phyloP scores from a whole-genome alignment of 495 filamentous ascomycete species.

The Penicillium atrosanguineum region DNA sequence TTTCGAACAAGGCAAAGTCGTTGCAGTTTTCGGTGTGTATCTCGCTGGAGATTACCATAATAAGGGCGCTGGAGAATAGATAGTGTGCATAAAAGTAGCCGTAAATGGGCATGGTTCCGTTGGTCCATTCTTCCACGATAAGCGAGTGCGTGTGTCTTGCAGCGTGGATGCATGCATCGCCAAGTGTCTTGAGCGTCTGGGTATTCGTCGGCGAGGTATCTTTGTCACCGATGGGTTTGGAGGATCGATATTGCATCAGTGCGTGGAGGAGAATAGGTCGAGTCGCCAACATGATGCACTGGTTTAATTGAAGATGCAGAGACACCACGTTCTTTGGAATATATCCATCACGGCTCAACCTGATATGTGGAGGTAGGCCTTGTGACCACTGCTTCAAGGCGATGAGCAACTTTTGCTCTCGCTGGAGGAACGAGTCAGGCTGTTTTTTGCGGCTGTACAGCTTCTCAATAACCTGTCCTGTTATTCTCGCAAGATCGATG shows the following conservation, averaged over 20 bases:
- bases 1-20: conserved; percentile 27
- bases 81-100: conserved; percentile 38
- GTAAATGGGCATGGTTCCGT: conserved; percentile 31
- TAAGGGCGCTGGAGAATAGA: conserved; percentile 29
- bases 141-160: conserved; percentile 4
- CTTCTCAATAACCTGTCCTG: too few species aligned
- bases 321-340: conserved; percentile 26
- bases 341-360: conserved; percentile 16
- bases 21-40: conserved; percentile 15
- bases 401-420: conserved; percentile 28
- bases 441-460: too few species aligned
- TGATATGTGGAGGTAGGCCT: conserved; percentile 25
- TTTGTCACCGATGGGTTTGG: conserved; percentile 1
- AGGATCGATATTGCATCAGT: conserved; percentile 18
- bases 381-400: conserved; percentile 30
- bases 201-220: conserved; percentile 20
- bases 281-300: conserved; percentile 34
- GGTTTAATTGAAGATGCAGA: conserved; percentile 34
- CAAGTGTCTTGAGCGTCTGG: conserved; percentile 2
- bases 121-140: conserved; percentile 36
- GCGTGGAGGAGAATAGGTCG: conserved; percentile 30
- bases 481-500: too few species aligned
- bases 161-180: conserved; percentile 17
- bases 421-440: conserved; percentile 10
- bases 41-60: conserved; percentile 33